Conservation (phyloP, 2,329 filamentous ascomycete genomes). For the Penicillium sp. region DNA sequence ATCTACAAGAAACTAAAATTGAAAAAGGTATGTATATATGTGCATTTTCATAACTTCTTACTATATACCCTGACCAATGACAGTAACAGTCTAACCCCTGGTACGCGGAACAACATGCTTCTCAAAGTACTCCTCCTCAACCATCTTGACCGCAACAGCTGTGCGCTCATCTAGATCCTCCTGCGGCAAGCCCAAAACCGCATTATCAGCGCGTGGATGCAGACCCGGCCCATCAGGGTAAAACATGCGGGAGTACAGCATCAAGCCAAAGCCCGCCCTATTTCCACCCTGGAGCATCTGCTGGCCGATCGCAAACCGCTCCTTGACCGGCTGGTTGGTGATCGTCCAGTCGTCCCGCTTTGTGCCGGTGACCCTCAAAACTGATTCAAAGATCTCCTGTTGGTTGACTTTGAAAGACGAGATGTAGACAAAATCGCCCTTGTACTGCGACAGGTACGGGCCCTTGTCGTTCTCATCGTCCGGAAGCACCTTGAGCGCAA, state of each 20-base stretch:
- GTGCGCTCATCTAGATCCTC: conserved; percentile 14
- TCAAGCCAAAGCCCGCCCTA: conserved; percentile 44
- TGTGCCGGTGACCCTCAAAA: conserved; percentile 56
- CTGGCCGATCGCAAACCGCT: conserved; percentile 49
- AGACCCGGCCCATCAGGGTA: conserved; percentile 38
- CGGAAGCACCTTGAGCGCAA: conserved; percentile 45
- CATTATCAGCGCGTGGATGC: conserved; percentile 5
- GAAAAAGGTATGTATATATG: neutral
- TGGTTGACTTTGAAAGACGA: conserved; percentile 59
- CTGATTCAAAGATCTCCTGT: conserved; percentile 61
- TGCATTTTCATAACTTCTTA: neutral
- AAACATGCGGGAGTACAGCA: conserved; percentile 57
- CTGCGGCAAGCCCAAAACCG: conserved; percentile 4
- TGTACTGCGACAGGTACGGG: conserved; percentile 41
- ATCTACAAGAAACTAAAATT: neutral
- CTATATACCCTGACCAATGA: too few species aligned
- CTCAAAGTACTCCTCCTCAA: conserved; percentile 10
- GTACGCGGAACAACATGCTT: conserved; percentile 1
- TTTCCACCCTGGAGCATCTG: conserved; percentile 41
- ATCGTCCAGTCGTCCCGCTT: conserved; percentile 60
- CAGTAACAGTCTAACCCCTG: too few species aligned
- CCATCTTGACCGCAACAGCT: conserved; percentile 9
- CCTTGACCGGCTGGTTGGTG: conserved; percentile 41
- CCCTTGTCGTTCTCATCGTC: conserved; percentile 34
- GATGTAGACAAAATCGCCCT: conserved; percentile 50